Base-by-base conservation (phyloP, 345 rosid genomes). In the Euphorbia tirucalli region DNA sequence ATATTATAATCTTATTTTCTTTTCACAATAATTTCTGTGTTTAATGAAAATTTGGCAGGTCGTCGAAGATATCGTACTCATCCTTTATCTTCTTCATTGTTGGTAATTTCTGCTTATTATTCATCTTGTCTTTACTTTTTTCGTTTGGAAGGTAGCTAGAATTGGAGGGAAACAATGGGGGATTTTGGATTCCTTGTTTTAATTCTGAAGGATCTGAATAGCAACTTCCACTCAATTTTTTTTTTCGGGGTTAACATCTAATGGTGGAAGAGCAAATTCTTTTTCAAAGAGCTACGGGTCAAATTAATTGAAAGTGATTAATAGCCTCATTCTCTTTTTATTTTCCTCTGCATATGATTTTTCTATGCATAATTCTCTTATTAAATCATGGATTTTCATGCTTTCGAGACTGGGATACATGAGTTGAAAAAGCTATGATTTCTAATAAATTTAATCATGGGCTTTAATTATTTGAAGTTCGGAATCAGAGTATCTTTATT, bases 1-100 rank as follows among this genome's bases (percentile, higher is more conserved):
- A 35, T 19, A 11, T 5, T 1, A 5, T 64, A 2, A 13, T 9
- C 3, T 14, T 71, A 32, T 3, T 46, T 30, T 4, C 15, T 22
- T 16, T 5, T 0, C 24, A 11, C 18, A 24, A 69, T 43, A 1
- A 3, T 68, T 72, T 35, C 59, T 73, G 11, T n/a, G n/a, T n/a
- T n/a, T n/a, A n/a, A n/a, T n/a, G n/a, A n/a, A n/a, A n/a, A n/a
- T n/a, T 19, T 50, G 16, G n/a, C 83, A 85, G 86, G 79, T 79
- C 70, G 8, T 82, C 28, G 66, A 65, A 79, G 61, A 73, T 73
- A 75, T 30, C 79, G 74, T 35, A 43, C 56, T 66, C 77, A 75
- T 66, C 64, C 78, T 41, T 61, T 74, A 31, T 75, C 81, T 21
- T 74, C 81, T 64, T 77, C 78, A 35, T 61, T 68, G 76, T 82